Percentiles rank a stretch among this genome's conserved stretches.
phyloP scores from a whole-genome alignment of 768 basidiomycete genomes.

The Phylloporus sp. region DNA sequence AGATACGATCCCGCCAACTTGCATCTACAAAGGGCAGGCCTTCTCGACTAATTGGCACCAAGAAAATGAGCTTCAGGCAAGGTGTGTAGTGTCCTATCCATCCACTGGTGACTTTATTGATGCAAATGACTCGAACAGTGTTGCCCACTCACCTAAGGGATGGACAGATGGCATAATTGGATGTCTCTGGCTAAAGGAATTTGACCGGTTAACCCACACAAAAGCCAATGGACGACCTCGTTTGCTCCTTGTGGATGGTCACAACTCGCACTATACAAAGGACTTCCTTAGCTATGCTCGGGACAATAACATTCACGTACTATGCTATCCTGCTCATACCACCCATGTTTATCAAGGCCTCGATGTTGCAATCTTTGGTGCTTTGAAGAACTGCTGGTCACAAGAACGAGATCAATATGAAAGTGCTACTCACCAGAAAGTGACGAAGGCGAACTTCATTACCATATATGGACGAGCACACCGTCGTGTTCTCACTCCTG shows the following conservation, averaged over 20 bases:
- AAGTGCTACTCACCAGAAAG: neutral
- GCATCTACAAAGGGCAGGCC: constrained; percentile 26
- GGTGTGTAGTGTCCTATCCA: constrained; percentile 13
- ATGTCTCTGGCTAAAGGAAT: constrained; percentile 26
- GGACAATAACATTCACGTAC: constrained; percentile 33
- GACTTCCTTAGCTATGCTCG: constrained; percentile 37
- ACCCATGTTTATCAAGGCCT: constrained; percentile 35
- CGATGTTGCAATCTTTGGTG: constrained; percentile 36
- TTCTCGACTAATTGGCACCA: constrained; percentile 24
- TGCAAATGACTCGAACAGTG: too few relatives aligned
- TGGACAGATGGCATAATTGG: constrained; percentile 30
- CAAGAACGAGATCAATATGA: constrained; percentile 15
- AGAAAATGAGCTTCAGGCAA: constrained; percentile 16
- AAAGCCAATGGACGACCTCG: constrained; percentile 29
- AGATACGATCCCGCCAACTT: constrained; percentile 30
- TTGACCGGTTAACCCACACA: constrained; percentile 28
- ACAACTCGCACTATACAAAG: constrained; percentile 39
- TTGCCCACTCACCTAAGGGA: constrained; percentile 21
- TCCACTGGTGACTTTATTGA: neutral
- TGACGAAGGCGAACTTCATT: constrained; percentile 13
- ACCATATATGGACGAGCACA: too few relatives aligned
- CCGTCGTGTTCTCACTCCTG: too few relatives aligned
- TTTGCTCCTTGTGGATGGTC: constrained; percentile 44
- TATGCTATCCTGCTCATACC: constrained; percentile 37
- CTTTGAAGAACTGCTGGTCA: constrained; percentile 30